Evolutionary conservation across 345 rosid genomes (phyloP).

Genomic region (Linum usitatissimum): DNA sequence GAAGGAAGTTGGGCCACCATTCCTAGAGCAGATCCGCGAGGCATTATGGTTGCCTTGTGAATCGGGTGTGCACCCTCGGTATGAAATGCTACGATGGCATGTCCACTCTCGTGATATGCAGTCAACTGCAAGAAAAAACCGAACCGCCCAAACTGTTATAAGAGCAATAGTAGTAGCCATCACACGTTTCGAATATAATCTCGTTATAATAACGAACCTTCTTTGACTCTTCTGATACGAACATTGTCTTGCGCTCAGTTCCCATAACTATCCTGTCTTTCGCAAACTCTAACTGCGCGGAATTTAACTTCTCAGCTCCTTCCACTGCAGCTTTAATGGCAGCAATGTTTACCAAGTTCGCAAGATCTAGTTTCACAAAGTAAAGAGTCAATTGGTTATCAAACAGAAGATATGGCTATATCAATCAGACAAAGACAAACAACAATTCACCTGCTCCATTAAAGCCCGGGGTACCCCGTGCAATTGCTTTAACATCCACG

Average conservation of each 20-base stretch:
- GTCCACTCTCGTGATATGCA: slow-evolving; percentile 98
- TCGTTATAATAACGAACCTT: slow-evolving; percentile 42
- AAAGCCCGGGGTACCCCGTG: slow-evolving; percentile 98
- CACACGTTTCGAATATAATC: too few relatives aligned
- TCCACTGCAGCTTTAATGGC: slow-evolving; percentile 99
- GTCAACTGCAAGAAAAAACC: slow-evolving; percentile 49
- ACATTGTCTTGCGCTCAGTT: slow-evolving; percentile 94
- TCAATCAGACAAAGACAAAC: background rate
- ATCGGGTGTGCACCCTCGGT: slow-evolving; percentile 90
- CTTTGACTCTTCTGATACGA: slow-evolving; percentile 88
- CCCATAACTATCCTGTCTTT: slow-evolving; percentile 95
- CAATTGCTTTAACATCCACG: slow-evolving; percentile 83
- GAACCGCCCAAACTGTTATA: background rate
- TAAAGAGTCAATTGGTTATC: too few relatives aligned
- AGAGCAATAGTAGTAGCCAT: background rate
- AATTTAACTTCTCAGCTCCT: slow-evolving; percentile 68
- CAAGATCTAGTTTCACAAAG: slow-evolving; percentile 49
- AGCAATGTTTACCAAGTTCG: slow-evolving; percentile 92
- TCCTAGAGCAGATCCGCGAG: slow-evolving; percentile 97
- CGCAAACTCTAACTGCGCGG: slow-evolving; percentile 79
- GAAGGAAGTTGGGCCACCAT: slow-evolving; percentile 99
- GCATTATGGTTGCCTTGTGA: slow-evolving; percentile 97
- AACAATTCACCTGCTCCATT: slow-evolving; percentile 78
- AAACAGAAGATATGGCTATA: background rate
- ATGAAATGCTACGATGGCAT: slow-evolving; percentile 87